Base-by-base conservation (phyloP, 352 stramenopile genomes). In the Phytopythium litorale region DNA sequence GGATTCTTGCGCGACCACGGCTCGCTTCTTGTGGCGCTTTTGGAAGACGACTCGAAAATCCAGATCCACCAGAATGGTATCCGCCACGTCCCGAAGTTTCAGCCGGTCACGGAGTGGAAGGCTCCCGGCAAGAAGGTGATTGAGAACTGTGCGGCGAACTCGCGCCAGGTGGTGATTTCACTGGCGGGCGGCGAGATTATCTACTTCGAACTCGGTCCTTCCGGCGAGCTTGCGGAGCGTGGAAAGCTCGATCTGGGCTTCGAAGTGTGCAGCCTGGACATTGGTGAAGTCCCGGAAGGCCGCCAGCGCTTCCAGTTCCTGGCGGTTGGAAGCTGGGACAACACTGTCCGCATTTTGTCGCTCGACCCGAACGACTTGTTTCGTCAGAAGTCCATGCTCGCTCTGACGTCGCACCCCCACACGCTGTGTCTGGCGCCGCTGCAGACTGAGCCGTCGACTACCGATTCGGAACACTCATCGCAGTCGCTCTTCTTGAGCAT, bases 181-280 rank as follows among this genome's bases (percentile, higher is more conserved):
- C 86, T 99, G 23, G 96, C 93, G 40, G 97, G 97, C 57, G 97
- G 97, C 21, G 78, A 99, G 59, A 88, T 98, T 63, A 98, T 98
- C 65, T 99, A 99, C 81, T 99, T 99, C 75, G 96, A 99, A 70
- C 78, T 99, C 59, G 93, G 98, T 58, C 72, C 84, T 25, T 81
- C 81, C 1, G 92, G 94, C n/a, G 93, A 98, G 56, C 73, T 99
- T 18, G 88, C 78, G n/a, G 97, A 99, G 64, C 88, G 91, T 23
- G 91, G 89, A 3, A 98, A 95, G 45, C 84, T 95, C 32, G 96
- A 99, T 65, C 79, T 99, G 19, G 94, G 96, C 35, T 96, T 97
- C 49, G 97, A 99, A 79, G 96, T 99, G 7, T 97, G 86, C 59
- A 99, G 94, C 52, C 73, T 99, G n/a, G 97, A 99, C 64, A 85